These are phyloP conservation scores for Acer yangbiense DNA, from an alignment of 345 rosid genomes.

Conservation along the genomic window DNA sequence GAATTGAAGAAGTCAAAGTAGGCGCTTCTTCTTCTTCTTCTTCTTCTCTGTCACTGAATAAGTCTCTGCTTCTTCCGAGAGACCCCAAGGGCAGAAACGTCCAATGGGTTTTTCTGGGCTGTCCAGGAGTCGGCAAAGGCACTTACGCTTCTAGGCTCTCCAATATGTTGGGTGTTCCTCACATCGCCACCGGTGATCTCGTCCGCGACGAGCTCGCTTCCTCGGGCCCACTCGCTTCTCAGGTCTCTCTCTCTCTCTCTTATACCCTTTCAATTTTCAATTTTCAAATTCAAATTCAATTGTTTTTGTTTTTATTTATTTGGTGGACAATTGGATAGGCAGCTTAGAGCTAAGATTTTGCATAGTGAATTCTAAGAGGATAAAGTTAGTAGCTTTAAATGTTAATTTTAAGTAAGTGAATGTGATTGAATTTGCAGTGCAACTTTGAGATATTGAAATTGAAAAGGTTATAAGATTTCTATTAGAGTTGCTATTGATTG, in stretches of 20 bases:
- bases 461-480: neutral
- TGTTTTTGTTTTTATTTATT: neutral
- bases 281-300: no score
- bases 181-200: slow-evolving; percentile 98
- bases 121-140: slow-evolving; percentile 99
- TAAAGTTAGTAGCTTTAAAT: neutral
- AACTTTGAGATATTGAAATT: neutral
- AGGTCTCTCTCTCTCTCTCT: slow-evolving; percentile 43
- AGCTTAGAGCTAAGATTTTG: neutral
- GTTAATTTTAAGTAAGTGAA: neutral
- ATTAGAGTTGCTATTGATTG: neutral
- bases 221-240: slow-evolving; percentile 71
- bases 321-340: neutral
- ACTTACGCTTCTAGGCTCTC: slow-evolving; percentile 96
- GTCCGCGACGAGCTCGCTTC: slow-evolving; percentile 90
- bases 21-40: slow-evolving; percentile 20
- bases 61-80: slow-evolving; percentile 24
- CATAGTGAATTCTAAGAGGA: neutral
- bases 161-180: slow-evolving; percentile 78
- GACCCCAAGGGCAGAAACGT: slow-evolving; percentile 45
- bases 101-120: slow-evolving; percentile 98
- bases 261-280: neutral
- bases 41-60: slow-evolving; percentile 2
- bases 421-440: neutral
- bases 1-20: slow-evolving; percentile 44